Percentiles rank a stretch among this genome's conserved stretches.
phyloP scores from a whole-genome alignment of 1,139 yeast species.

The Geotrichum europaeum region DNA sequence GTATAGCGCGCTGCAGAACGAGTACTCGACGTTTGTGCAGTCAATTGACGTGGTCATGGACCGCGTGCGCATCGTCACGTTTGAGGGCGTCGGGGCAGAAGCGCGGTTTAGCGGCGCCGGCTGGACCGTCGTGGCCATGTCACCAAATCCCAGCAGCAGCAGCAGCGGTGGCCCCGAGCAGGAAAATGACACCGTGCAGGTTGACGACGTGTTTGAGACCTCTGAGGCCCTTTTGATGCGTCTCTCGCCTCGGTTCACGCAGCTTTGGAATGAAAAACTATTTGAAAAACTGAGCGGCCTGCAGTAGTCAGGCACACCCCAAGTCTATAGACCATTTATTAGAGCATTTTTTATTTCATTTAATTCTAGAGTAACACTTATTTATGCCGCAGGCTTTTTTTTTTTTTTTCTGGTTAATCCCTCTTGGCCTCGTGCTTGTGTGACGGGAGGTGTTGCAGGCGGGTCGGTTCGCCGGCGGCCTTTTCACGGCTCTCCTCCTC shows the following conservation, averaged over 20 bases:
- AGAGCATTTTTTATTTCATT: neutral
- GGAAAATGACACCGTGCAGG: neutral
- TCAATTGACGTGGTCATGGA: neutral
- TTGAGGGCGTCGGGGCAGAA: neutral
- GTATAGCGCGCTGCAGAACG: neutral
- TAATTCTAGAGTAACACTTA: neutral
- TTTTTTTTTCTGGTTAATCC: neutral
- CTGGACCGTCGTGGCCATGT: neutral
- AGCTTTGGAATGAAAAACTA: conserved; percentile 35
- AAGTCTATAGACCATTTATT: neutral
- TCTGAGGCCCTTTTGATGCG: conserved; percentile 44
- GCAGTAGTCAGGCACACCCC: neutral
- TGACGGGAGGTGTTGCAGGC: neutral
- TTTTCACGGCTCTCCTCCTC: conserved; percentile 28
- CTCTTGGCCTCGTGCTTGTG: neutral
- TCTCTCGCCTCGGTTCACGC: conserved; percentile 35
- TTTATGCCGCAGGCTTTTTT: neutral
- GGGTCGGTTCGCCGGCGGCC: conserved; percentile 20
- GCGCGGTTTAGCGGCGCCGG: neutral
- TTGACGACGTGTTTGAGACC: conserved; percentile 33
- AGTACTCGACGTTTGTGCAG: neutral
- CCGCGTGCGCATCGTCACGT: neutral
- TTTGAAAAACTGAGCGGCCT: conserved; percentile 25
- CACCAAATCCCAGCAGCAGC: neutral
- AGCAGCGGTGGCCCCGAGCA: neutral